phyloP scores from a whole-genome alignment of 129 eudicot species.

The Erigeron canadensis region DNA sequence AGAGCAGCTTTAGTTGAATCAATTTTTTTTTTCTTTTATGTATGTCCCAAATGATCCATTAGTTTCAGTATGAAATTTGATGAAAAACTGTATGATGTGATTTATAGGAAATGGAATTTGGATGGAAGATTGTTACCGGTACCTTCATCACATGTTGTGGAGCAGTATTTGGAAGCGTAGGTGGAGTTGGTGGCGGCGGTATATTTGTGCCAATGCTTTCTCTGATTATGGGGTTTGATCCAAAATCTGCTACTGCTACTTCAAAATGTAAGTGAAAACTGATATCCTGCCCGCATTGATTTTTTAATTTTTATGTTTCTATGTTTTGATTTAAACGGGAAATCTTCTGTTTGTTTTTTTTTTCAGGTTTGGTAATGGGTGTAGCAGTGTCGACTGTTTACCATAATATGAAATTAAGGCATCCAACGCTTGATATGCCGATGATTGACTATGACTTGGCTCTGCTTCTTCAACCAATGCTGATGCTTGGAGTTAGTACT shows the following conservation, averaged over 20 bases:
- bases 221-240: slow-evolving; percentile 82
- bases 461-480: slow-evolving; percentile 92
- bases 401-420: slow-evolving; percentile 77
- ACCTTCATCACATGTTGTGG: slow-evolving; percentile 83
- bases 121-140: slow-evolving; percentile 76
- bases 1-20: not conserved
- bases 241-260: slow-evolving; percentile 93
- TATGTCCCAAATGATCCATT: not conserved
- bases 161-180: slow-evolving; percentile 97
- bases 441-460: slow-evolving; percentile 93
- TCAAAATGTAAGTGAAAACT: slow-evolving; percentile 68
- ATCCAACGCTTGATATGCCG: slow-evolving; percentile 97
- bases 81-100: slow-evolving; percentile 5
- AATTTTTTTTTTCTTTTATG: not conserved
- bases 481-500: slow-evolving; percentile 87
- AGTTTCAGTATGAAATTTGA: slow-evolving; percentile 9
- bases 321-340: not conserved
- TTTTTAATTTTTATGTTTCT: not conserved
- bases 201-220: slow-evolving; percentile 92
- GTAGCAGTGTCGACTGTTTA: slow-evolving; percentile 86
- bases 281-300: not conserved
- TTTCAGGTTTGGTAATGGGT: slow-evolving; percentile 93
- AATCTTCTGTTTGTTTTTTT: not conserved
- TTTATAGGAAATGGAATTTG: slow-evolving; percentile 74
- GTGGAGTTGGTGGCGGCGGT: slow-evolving; percentile 98